These are phyloP conservation scores for Trametes sp. DNA, from an alignment of 1,284 basidiomycete species.

Conservation along the genomic window DNA sequence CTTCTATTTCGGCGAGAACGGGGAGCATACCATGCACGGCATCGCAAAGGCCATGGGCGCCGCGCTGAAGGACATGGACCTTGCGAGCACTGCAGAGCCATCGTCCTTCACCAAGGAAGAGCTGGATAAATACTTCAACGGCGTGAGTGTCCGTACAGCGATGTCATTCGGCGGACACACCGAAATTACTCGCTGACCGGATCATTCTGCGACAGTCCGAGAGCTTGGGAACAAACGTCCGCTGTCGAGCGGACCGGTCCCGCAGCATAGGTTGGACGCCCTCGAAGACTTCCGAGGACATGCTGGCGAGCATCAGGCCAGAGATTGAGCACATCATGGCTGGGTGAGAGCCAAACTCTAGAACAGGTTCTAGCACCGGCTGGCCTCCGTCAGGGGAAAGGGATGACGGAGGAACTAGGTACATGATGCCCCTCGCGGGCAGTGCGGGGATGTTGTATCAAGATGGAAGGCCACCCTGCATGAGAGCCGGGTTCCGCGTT, in stretches of 20 bases:
- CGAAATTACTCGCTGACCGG: too few species aligned
- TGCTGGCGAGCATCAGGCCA: slow-evolving; percentile 25
- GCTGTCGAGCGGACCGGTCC: slow-evolving; percentile 48
- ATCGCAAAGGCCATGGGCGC: slow-evolving; percentile 48
- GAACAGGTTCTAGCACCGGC: neutral
- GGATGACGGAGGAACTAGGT: neutral
- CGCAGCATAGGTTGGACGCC: slow-evolving; percentile 51
- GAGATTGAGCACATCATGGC: slow-evolving; percentile 18
- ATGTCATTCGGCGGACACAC: too few species aligned
- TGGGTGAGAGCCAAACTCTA: neutral
- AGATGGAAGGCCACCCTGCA: neutral
- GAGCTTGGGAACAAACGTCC: slow-evolving; percentile 48
- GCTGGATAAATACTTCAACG: slow-evolving; percentile 41
- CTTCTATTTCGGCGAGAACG: slow-evolving; percentile 58
- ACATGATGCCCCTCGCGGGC: slow-evolving; percentile 17
- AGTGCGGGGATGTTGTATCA: slow-evolving; percentile 4
- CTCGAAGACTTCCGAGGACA: slow-evolving; percentile 35
- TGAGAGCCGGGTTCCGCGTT: neutral
- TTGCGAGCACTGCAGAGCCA: slow-evolving; percentile 40
- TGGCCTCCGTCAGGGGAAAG: neutral
- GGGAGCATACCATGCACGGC: slow-evolving; percentile 50
- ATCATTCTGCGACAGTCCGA: slow-evolving; percentile 34
- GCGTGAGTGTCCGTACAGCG: slow-evolving; percentile 45
- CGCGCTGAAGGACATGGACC: slow-evolving; percentile 42
- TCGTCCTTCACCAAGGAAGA: slow-evolving; percentile 46